Base-by-base conservation (phyloP, 2,329 filamentous ascomycete genomes). In the Fusarium sp. region DNA sequence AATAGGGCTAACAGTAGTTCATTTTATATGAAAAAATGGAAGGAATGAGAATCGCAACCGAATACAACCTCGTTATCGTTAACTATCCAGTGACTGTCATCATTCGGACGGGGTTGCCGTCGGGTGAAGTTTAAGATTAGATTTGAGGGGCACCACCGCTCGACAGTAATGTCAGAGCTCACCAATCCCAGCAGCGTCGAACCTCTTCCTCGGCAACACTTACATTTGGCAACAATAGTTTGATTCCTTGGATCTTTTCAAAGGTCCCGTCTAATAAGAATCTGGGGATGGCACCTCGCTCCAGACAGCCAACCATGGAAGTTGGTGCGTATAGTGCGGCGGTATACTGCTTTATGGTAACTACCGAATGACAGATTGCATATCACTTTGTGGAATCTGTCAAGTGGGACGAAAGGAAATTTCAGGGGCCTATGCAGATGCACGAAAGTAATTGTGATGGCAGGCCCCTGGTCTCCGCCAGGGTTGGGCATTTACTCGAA, bases 11-110 rank as follows among this genome's bases (percentile, higher is more conserved):
- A 3, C 18, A 25, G 11, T 10, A 16, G 12, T 21, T 5, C 0
- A 15, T 6, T 6, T 6, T 31, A 23, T 21, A 21, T 4, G 3
- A 2, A 3, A 0, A 3, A 9, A 4, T 25, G 8, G 12, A 6
- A 9, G 48, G 48, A 21, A 25, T 35, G 48, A 37, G 18, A 35
- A 8, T 10, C 12, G 18, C 0, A 51, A 35, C 4, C 9, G 18
- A 51, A 19, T 10, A 9, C 31, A 25, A 23, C 18, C 15, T 25
- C 2, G 10, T 4, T 19, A 21, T 37, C 8, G 4, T 16, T 25
- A 12, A 15, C 18, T 12, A 21, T 37, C n/a, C 11, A 35, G 14
- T 35, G 0, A 0, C 0, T 37, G 18, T 11, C 4, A 10, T 4
- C 9, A 19, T 11, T 10, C 16, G 3, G 23, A 9, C 21, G 3